phyloP scores from a whole-genome alignment of 345 rosid species.

The Cardamine resedifolia region DNA sequence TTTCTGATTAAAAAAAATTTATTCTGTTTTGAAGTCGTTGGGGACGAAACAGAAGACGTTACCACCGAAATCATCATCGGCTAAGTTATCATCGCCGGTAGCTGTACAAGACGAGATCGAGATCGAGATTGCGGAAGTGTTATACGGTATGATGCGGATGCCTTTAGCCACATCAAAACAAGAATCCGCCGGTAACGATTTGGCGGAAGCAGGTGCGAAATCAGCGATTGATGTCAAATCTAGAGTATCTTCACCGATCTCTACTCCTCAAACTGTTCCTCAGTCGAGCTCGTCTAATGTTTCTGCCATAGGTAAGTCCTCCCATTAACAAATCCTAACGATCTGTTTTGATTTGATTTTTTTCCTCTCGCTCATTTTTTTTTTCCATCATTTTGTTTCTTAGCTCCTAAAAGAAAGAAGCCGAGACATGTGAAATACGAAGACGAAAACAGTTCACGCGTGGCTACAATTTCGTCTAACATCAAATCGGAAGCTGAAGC shows the following conservation, averaged over 20 bases:
- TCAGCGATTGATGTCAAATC: slow-evolving; percentile 49
- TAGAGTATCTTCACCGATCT: slow-evolving; percentile 86
- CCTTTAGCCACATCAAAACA: slow-evolving; percentile 68
- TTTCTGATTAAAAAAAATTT: slow-evolving; percentile 9
- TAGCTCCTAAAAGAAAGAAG: slow-evolving; percentile 94
- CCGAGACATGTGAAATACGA: slow-evolving; percentile 83
- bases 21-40: slow-evolving; percentile 54
- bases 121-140: slow-evolving; percentile 96
- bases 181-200: slow-evolving; percentile 50
- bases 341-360: not conserved
- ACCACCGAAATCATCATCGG: slow-evolving; percentile 63
- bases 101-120: slow-evolving; percentile 92
- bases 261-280: slow-evolving; percentile 51
- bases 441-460: slow-evolving; percentile 66
- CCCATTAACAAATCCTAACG: not conserved
- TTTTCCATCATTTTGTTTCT: slow-evolving; percentile 30
- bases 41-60: slow-evolving; percentile 75
- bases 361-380: not conserved
- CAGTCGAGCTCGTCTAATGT: slow-evolving; percentile 60
- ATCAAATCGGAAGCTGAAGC: slow-evolving; percentile 60
- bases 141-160: slow-evolving; percentile 90
- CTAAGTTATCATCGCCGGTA: slow-evolving; percentile 50
- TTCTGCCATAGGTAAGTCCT: slow-evolving; percentile 62
- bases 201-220: slow-evolving; percentile 42
- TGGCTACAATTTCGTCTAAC: slow-evolving; percentile 45